These are phyloP conservation scores for Cicer cuneatum DNA, from an alignment of 306 rosid species.

Conservation along the genomic window DNA sequence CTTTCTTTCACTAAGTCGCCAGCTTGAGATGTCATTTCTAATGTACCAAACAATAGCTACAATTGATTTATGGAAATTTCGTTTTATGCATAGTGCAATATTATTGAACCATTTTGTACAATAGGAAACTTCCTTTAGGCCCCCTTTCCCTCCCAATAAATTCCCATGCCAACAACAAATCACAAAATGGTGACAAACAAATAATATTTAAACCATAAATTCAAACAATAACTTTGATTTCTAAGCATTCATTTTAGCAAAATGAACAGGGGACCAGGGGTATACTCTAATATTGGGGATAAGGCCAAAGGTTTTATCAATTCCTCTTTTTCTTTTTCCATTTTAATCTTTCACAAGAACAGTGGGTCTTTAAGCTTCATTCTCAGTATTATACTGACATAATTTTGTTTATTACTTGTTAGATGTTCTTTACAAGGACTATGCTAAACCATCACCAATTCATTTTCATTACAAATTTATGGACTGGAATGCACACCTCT, in stretches of 20 bases:
- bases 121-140: constrained; percentile 65
- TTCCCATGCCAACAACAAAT: constrained; percentile 47
- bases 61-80: constrained; percentile 60
- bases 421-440: constrained; percentile 73
- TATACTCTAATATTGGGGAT: constrained; percentile 63
- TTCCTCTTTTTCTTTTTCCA: background rate
- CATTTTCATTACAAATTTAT: constrained; percentile 55
- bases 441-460: constrained; percentile 50
- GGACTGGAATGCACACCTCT: constrained; percentile 62
- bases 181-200: constrained; percentile 40
- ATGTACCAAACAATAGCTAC: constrained; percentile 16
- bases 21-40: constrained; percentile 17
- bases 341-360: constrained; percentile 26
- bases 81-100: constrained; percentile 30
- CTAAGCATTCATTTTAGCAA: constrained; percentile 29
- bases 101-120: constrained; percentile 43
- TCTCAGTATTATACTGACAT: constrained; percentile 38
- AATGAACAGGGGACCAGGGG: constrained; percentile 61
- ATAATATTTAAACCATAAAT: background rate
- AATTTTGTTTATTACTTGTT: constrained; percentile 37
- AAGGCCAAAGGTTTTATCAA: constrained; percentile 68
- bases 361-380: constrained; percentile 17
- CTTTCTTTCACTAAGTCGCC: constrained; percentile 33
- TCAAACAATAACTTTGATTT: constrained; percentile 33
- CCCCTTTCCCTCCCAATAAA: constrained; percentile 48